Evolutionary conservation across 192 early-diverging fungal genomes (phyloP).

Genomic region (Linderina pennispora): DNA sequence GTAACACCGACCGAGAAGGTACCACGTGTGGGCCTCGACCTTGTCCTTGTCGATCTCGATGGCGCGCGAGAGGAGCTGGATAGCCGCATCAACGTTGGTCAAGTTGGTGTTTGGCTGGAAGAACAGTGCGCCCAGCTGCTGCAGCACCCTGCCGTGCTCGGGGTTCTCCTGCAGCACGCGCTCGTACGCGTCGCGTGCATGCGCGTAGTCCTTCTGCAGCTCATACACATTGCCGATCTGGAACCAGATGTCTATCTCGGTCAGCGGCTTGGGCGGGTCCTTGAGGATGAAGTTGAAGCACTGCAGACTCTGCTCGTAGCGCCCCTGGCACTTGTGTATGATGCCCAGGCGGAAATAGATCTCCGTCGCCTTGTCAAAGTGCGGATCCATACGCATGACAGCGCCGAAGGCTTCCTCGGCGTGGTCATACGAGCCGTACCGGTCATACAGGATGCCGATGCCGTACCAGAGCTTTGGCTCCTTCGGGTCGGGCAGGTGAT

Average conservation of each 20-base stretch:
- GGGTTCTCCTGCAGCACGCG: constrained; percentile 82
- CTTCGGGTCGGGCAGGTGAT: constrained; percentile 87
- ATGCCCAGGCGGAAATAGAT: constrained; percentile 97
- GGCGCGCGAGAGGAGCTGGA: constrained; percentile 74
- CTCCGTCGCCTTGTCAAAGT: constrained; percentile 96
- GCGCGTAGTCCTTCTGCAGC: constrained; percentile 77
- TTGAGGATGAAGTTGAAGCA: constrained; percentile 88
- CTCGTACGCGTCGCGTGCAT: constrained; percentile 90
- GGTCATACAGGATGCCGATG: constrained; percentile 95
- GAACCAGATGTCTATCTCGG: constrained; percentile 96
- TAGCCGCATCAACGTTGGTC: constrained; percentile 78
- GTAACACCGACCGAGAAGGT: constrained; percentile 91
- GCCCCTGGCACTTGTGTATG: constrained; percentile 79
- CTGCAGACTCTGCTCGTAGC: constrained; percentile 45
- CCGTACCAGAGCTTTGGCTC: constrained; percentile 99
- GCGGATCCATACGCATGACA: constrained; percentile 91
- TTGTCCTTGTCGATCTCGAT: constrained; percentile 76
- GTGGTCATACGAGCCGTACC: constrained; percentile 93
- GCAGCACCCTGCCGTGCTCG: constrained; percentile 90
- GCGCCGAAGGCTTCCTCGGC: constrained; percentile 95
- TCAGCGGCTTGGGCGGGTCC: constrained; percentile 88
- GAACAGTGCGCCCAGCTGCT: constrained; percentile 97
- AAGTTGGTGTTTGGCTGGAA: constrained; percentile 80
- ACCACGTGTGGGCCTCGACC: constrained; percentile 90
- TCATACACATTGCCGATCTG: constrained; percentile 98